Percentiles rank a stretch among this genome's conserved stretches.
Evolutionary conservation across 2,329 filamentous ascomycete genomes (phyloP).

Genomic region (Calonectria fujianensis): DNA sequence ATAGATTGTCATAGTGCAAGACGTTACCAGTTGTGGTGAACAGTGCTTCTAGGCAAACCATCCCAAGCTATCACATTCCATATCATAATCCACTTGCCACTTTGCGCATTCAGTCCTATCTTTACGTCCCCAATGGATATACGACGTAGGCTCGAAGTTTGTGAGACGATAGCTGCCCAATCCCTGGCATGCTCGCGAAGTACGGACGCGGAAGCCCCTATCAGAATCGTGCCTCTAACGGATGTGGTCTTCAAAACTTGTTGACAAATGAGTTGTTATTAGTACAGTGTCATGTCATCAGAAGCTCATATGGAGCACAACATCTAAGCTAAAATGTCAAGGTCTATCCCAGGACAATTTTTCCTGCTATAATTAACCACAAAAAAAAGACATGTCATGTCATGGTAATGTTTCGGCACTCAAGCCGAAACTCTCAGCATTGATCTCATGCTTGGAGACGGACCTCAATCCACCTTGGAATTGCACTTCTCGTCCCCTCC

Average conservation of each 20-base stretch:
- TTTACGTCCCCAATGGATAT: too few species aligned
- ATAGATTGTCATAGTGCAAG: not conserved
- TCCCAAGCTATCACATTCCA: too few species aligned
- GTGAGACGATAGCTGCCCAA: too few species aligned
- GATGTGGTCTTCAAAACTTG: too few species aligned
- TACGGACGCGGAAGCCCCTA: too few species aligned
- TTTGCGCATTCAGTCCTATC: too few species aligned
- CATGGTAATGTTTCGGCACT: not conserved
- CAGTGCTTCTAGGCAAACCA: too few species aligned
- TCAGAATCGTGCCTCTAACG: too few species aligned
- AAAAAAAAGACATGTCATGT: conserved; percentile 26
- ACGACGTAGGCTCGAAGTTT: too few species aligned
- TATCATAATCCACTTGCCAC: too few species aligned
- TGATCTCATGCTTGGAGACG: not conserved
- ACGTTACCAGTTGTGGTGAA: not conserved
- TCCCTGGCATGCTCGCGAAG: too few species aligned
- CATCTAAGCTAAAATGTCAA: not conserved
- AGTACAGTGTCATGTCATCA: not conserved
- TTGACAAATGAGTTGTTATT: not conserved
- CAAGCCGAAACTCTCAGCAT: not conserved
- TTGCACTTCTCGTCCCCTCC: conserved; percentile 36
- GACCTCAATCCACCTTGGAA: conserved; percentile 43
- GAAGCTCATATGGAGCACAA: not conserved
- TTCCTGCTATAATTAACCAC: not conserved
- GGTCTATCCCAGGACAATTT: not conserved